Conservation (phyloP, 2,329 filamentous ascomycete species). For the Emergomyces pasteurianus region DNA sequence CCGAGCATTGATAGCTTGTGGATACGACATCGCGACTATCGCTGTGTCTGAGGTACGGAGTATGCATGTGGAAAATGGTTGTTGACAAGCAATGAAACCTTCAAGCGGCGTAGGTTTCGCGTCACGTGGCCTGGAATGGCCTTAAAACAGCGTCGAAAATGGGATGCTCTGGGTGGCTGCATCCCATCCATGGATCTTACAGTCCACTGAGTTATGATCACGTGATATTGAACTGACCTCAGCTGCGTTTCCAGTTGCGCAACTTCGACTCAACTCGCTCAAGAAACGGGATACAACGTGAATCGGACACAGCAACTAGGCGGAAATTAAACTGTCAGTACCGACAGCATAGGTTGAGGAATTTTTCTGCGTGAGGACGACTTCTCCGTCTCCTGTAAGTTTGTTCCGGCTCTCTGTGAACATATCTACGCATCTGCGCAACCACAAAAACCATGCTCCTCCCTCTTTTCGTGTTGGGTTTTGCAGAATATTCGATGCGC, state of each 20-base stretch:
- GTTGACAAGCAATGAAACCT: background rate
- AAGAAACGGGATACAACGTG: background rate
- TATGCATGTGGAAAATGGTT: background rate
- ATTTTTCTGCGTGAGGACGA: background rate
- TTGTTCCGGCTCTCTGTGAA: background rate
- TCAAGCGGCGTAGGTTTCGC: background rate
- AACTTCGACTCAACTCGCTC: background rate
- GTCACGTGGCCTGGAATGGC: background rate
- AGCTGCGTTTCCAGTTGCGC: too few species aligned
- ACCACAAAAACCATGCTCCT: too few species aligned
- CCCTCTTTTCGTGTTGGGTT: background rate
- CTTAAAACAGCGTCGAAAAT: background rate
- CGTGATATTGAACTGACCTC: too few species aligned
- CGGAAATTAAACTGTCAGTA: background rate
- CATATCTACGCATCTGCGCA: too few species aligned
- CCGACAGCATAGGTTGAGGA: background rate
- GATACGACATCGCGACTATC: background rate
- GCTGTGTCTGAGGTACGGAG: background rate
- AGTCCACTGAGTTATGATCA: too few species aligned
- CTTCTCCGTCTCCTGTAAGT: background rate
- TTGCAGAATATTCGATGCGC: background rate
- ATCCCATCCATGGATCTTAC: too few species aligned
- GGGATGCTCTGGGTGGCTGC: background rate
- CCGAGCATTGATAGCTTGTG: background rate
- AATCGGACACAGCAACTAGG: background rate